Percentiles rank a stretch among this genome's conserved stretches.
Evolutionary conservation across 2,329 filamentous ascomycete genomes (phyloP).

Genomic region (Diaporthe amygdali): DNA sequence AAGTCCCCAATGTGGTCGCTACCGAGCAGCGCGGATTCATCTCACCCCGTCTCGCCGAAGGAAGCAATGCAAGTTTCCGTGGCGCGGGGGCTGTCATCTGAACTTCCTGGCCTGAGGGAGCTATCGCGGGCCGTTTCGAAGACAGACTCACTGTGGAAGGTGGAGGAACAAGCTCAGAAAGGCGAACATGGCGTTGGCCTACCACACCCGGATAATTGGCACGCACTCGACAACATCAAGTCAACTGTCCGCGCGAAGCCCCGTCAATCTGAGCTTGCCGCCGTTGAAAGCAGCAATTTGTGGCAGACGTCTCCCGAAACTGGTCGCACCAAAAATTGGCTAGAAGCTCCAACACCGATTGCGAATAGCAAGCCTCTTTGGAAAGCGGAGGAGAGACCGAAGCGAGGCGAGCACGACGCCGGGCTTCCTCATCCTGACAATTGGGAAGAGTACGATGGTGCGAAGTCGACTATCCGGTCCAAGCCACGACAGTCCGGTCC

Average conservation of each 20-base stretch:
- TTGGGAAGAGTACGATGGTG: slow-evolving; percentile 42
- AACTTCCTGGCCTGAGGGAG: background rate
- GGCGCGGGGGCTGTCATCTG: background rate
- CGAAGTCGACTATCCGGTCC: slow-evolving; percentile 34
- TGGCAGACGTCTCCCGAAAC: slow-evolving; percentile 26
- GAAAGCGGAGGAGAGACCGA: background rate
- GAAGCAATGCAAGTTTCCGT: background rate
- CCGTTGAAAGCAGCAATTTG: slow-evolving; percentile 42
- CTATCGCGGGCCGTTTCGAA: background rate
- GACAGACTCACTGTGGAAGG: slow-evolving; percentile 13
- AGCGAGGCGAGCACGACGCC: slow-evolving; percentile 20
- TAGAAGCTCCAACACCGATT: background rate
- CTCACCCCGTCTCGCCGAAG: background rate
- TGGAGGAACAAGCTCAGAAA: background rate
- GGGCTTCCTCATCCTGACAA: slow-evolving; percentile 44
- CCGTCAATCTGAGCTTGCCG: slow-evolving; percentile 33
- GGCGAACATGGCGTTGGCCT: slow-evolving; percentile 32
- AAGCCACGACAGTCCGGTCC: slow-evolving; percentile 35
- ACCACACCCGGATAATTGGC: slow-evolving; percentile 47
- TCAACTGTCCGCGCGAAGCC: slow-evolving; percentile 35
- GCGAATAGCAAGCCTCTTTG: slow-evolving; percentile 9
- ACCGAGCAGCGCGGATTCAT: background rate
- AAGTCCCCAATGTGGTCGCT: slow-evolving; percentile 21
- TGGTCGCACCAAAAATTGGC: background rate
- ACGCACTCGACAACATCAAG: slow-evolving; percentile 36